Evolutionary conservation across 805 yeast genomes (phyloP), one percentile per base, ranked within the genome.

Genomic region (Cyberlindnera maritima): DNA sequence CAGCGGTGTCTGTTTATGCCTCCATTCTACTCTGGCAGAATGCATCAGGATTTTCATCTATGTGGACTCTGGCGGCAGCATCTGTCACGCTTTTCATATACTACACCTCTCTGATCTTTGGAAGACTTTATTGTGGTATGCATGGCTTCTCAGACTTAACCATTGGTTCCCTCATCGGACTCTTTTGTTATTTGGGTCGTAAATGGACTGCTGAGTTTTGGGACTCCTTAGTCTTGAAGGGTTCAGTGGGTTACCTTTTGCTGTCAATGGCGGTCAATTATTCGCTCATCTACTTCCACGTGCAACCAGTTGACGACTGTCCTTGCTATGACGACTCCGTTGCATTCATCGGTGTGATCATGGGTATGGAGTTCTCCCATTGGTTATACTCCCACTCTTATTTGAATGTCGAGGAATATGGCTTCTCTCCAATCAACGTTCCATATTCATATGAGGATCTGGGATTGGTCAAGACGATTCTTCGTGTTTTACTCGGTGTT

Each of bases 261-360:
- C 12, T 63, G 0, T 55, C 73, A 2, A 59, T 80, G 1, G 56
- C 70, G 0, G 56, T 70, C 20, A 71, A 75, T 1, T 74, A 83
- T 37, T 50, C 67, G 1, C 58, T 85, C 29, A 75, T 91, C 19
- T 81, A 85, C 56, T 65, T 74, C 36, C 96, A 90, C 66, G 86
- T 90, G 0, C 80, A 77, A 48, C 98, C 98, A 2, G 81, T 86
- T 18, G 99, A 94, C 57, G 85, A 83, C 55, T 92, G 99, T 61
- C 99, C 99, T 1, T 94, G 99, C 64, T 92, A 85, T 61, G 97
- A 91, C 60, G 99, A 92, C 63, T 81, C 90, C 17, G 96, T 92
- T 26, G 96, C 98, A 5, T 92, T 92, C 58, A 70, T 91, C 43
- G 96, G 96, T 3, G 97, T 91, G 36, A 71, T 90, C 14, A 68